A percentile compares a stretch with the other conserved stretches of the same genome.
These are phyloP conservation scores for Ensete glaucum DNA, from an alignment of 176 grass and related monocot species.

Conservation along the genomic window DNA sequence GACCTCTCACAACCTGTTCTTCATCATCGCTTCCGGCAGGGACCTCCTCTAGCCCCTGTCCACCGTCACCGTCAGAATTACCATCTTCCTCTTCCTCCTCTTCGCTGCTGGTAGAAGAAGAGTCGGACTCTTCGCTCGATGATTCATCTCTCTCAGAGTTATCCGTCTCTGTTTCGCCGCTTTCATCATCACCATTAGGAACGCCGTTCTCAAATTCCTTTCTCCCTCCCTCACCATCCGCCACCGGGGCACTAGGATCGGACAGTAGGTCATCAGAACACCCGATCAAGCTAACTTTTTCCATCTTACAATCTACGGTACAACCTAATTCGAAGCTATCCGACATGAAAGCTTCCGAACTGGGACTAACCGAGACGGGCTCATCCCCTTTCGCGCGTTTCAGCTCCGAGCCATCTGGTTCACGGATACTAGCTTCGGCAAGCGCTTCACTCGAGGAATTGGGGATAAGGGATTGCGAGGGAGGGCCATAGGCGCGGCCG, in stretches of 20 bases:
- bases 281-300: not conserved
- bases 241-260: not conserved
- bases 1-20: conserved; percentile 32
- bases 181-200: conserved; percentile 16
- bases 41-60: not conserved
- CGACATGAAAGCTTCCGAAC: not conserved
- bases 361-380: not conserved
- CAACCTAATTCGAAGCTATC: not conserved
- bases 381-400: not conserved
- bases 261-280: not conserved
- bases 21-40: conserved; percentile 29
- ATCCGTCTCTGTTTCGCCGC: conserved; percentile 28
- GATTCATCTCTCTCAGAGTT: conserved; percentile 3
- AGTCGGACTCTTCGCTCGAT: conserved; percentile 13
- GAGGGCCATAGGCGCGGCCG: not conserved
- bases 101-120: conserved; percentile 13
- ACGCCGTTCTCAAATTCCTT: not conserved
- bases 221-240: not conserved
- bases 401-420: too few species aligned
- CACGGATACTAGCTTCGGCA: not conserved
- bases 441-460: not conserved
- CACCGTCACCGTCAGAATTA: conserved; percentile 22
- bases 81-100: conserved; percentile 32
- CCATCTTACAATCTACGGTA: not conserved
- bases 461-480: not conserved